Evolutionary conservation across 306 rosid species (phyloP).

Genomic region (Gynostemma pentaphyllum): DNA sequence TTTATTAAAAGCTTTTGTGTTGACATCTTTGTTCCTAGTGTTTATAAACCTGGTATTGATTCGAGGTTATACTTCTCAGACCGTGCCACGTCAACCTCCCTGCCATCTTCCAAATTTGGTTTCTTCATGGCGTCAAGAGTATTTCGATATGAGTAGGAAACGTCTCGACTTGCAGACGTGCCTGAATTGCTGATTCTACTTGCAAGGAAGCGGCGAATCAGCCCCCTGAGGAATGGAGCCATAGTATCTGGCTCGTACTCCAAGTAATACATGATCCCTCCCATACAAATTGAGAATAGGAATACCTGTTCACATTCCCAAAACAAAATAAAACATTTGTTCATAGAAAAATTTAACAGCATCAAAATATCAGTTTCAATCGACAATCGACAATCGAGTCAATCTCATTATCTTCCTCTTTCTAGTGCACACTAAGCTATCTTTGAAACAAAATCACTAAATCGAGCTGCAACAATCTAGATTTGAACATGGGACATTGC

Average conservation of each 20-base stretch:
- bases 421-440: no score
- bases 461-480: not conserved
- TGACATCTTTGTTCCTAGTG: no score
- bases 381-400: no score
- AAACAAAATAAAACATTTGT: not conserved
- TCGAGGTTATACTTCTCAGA: slow-evolving; percentile 74
- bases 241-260: slow-evolving; percentile 90
- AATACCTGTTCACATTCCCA: slow-evolving; percentile 40
- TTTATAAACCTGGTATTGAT: slow-evolving; percentile 90
- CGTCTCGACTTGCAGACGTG: slow-evolving; percentile 27
- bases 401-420: no score
- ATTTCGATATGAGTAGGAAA: slow-evolving; percentile 50
- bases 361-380: slow-evolving; percentile 1
- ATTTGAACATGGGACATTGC: not conserved
- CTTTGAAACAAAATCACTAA: not conserved
- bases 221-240: slow-evolving; percentile 86
- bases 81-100: slow-evolving; percentile 30
- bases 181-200: slow-evolving; percentile 85
- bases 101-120: slow-evolving; percentile 31
- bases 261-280: slow-evolving; percentile 93
- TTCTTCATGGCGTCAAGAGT: slow-evolving; percentile 45
- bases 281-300: slow-evolving; percentile 80
- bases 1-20: not conserved
- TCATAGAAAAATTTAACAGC: not conserved
- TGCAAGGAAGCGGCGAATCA: slow-evolving; percentile 90